phyloP scores from a whole-genome alignment of 352 stramenopile genomes.

The Globisporangium cylindrosporum region DNA sequence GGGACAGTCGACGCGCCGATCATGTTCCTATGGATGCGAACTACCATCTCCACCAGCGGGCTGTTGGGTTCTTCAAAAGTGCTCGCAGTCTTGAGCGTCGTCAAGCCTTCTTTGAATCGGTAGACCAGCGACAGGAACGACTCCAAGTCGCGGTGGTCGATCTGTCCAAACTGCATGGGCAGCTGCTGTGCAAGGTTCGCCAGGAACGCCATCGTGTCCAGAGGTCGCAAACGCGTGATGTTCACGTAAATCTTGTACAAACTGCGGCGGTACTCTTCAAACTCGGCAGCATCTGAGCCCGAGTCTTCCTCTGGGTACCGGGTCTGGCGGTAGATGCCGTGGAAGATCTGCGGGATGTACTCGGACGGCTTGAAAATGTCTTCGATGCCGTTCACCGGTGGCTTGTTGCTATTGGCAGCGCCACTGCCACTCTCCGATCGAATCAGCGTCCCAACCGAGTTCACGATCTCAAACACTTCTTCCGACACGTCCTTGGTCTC shows the following conservation, averaged over 20 bases:
- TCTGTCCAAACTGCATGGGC: constrained; percentile 45
- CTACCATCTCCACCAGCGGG: constrained; percentile 61
- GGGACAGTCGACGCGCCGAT: constrained; percentile 30
- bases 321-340: constrained; percentile 82
- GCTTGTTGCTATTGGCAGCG: constrained; percentile 15
- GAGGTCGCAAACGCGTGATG: constrained; percentile 66
- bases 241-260: constrained; percentile 89
- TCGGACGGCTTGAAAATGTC: constrained; percentile 74
- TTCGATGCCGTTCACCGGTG: constrained; percentile 20
- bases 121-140: constrained; percentile 82
- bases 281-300: constrained; percentile 76
- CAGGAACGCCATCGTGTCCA: constrained; percentile 69
- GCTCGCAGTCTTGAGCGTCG: constrained; percentile 55
- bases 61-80: constrained; percentile 64
- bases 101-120: constrained; percentile 80
- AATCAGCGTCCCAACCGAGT: constrained; percentile 69
- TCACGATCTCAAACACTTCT: constrained; percentile 86
- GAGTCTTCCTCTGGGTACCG: constrained; percentile 72
- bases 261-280: constrained; percentile 81
- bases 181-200: constrained; percentile 58
- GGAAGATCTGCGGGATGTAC: constrained; percentile 76
- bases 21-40: constrained; percentile 68
- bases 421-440: constrained; percentile 37
- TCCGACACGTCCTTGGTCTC: constrained; percentile 83
- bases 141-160: constrained; percentile 63